A percentile compares a stretch with the other conserved stretches of the same genome.
These are phyloP conservation scores for Diaporthe destruens DNA, from an alignment of 2,329 filamentous ascomycete genomes.

Conservation along the genomic window DNA sequence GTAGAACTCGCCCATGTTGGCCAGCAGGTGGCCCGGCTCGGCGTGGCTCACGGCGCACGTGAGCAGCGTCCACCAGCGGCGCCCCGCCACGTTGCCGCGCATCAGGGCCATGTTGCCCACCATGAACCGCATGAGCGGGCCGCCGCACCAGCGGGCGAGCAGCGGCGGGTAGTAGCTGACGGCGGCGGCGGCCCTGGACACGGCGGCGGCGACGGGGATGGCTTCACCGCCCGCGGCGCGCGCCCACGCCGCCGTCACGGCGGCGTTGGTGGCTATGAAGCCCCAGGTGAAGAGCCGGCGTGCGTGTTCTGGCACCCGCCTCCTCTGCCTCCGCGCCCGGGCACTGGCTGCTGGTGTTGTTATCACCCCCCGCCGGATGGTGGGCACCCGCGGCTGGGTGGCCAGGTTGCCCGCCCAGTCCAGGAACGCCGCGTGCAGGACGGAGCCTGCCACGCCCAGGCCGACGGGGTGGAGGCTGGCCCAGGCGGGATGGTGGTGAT, in stretches of 20 bases:
- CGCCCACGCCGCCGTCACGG: conserved; percentile 7
- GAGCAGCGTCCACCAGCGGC: conserved; percentile 14
- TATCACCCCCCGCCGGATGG: no score
- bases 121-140: background rate
- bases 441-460: background rate
- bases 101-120: background rate
- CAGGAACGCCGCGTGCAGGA: background rate
- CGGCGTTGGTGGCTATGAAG: conserved; percentile 14
- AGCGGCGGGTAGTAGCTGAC: no score
- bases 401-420: conserved; percentile 1
- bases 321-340: no score
- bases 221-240: background rate
- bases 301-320: background rate
- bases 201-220: no score
- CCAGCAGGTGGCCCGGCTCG: background rate
- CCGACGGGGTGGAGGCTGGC: background rate
- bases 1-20: conserved; percentile 1
- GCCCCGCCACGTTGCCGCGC: no score
- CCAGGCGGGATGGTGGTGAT: background rate
- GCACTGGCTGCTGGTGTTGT: no score
- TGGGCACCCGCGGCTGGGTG: background rate
- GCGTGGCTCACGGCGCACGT: background rate
- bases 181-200: no score
- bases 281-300: conserved; percentile 10
- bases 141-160: no score